Base-by-base conservation (phyloP, 2,329 filamentous ascomycete genomes). In the Pseudomassariella vexata region DNA sequence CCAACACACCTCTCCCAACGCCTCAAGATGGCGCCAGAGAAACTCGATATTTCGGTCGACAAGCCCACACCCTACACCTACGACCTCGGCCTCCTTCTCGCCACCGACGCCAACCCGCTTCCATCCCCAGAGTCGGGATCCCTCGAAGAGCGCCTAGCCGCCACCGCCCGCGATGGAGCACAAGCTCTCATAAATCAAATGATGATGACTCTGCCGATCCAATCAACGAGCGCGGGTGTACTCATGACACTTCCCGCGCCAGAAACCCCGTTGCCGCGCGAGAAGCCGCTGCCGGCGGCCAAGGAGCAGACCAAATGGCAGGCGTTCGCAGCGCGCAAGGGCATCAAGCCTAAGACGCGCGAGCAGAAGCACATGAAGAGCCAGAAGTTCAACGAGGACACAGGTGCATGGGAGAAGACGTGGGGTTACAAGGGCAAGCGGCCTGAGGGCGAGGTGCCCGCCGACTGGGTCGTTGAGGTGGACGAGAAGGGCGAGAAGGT, bases 371-470 rank as follows among this genome's bases (percentile, higher is more conserved):
- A 70, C 62, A 73, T 44, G 31, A 73, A 77, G 58, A 83, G 95
- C 65, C 65, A 89, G 49, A 78, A 82, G 35, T 96, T 82, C 59
- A 87, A 96, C 60, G 85, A 94, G 61, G 78, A 72, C 37, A 84
- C 68, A 19, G 84, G 85, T 44, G 85, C 92, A 57, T 96, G 88
- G 87, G 84, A 87, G 55, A 82, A 85, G 41, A 89, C 88, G 62
- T 98, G 90, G 87, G 92, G 92, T 1, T 95, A 92, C 66, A 84
- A 90, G 66, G 89, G 83, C 39, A 80, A 85, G 58, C 92, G 92
- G 60, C 90, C 92, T 69, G 79, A 80, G 40, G 82, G 76, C 14
- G 82, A 41, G 25, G 51, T 54, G 2, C 52, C 94, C 60, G 70
- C 78, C 43, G 81, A 94, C 52, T 94, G 89, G 85, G 67, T 95